Evolutionary conservation across 2,329 filamentous ascomycete genomes (phyloP).

Genomic region (Hymenoscyphus repandus): DNA sequence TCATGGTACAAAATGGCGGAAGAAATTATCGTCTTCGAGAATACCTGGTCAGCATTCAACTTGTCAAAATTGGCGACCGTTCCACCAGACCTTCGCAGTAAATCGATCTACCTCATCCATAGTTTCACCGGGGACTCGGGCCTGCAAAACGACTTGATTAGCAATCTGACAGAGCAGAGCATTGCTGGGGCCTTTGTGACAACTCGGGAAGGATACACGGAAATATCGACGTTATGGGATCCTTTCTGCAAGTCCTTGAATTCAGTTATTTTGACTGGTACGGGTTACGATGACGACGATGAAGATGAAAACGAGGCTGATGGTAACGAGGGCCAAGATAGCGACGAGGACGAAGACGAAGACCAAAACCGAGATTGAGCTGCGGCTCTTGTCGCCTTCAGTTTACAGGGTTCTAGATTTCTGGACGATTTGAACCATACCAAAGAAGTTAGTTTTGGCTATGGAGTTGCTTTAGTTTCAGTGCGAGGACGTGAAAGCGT

Average conservation of each 20-base stretch:
- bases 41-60: constrained; percentile 18
- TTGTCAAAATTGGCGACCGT: constrained; percentile 6
- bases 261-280: neutral
- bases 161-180: constrained; percentile 15
- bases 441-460: no score
- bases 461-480: neutral
- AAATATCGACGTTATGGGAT: constrained; percentile 15
- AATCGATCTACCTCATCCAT: constrained; percentile 20
- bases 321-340: neutral
- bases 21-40: constrained; percentile 21
- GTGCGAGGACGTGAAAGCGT: neutral
- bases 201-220: constrained; percentile 17
- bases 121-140: constrained; percentile 12
- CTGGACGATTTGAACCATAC: no score
- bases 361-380: neutral
- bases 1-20: constrained; percentile 21
- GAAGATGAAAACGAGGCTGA: neutral
- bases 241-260: constrained; percentile 4
- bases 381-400: neutral
- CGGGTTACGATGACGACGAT: neutral
- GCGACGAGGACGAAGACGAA: neutral
- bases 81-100: constrained; percentile 6
- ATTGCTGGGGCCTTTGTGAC: constrained; percentile 18
- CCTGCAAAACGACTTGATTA: constrained; percentile 14
- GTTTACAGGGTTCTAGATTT: no score